These are phyloP conservation scores for Geotrichum phurueaensis DNA, from an alignment of 1,139 yeast species.

Conservation along the genomic window DNA sequence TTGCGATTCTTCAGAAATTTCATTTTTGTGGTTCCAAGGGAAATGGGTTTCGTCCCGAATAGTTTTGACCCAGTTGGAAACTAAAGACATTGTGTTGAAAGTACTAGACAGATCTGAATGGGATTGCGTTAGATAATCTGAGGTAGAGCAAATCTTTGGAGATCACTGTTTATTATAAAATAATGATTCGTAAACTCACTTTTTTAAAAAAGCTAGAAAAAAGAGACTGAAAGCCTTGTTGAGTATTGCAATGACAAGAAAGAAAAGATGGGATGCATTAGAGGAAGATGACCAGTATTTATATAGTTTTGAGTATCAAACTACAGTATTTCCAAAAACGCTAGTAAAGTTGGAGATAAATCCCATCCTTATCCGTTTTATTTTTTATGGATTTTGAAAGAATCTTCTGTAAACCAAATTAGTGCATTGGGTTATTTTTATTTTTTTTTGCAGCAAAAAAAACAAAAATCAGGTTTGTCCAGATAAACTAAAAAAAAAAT, in stretches of 20 bases:
- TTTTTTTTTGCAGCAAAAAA: too few relatives aligned
- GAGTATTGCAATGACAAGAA: background rate
- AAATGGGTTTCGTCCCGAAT: slow-evolving; percentile 17
- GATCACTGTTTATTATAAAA: too few relatives aligned
- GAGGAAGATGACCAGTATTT: background rate
- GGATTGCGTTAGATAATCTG: background rate
- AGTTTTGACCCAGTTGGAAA: slow-evolving; percentile 14
- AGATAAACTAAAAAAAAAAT: too few relatives aligned
- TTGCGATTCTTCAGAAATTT: slow-evolving; percentile 4
- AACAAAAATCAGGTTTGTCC: too few relatives aligned
- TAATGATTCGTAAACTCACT: too few relatives aligned
- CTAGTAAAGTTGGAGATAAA: background rate
- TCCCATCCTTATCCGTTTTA: too few relatives aligned
- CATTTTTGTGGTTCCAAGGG: slow-evolving; percentile 17
- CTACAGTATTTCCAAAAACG: background rate
- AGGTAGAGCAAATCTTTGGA: too few relatives aligned
- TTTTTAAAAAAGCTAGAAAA: background rate
- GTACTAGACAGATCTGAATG: background rate
- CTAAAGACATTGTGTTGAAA: slow-evolving; percentile 6
- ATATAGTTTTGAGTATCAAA: background rate
- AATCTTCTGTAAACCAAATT: too few relatives aligned
- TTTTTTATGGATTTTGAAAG: too few relatives aligned
- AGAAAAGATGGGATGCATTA: background rate
- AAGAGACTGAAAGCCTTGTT: background rate
- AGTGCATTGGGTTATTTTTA: too few relatives aligned